Conservation (phyloP, 129 eudicot species). For the Apium graveolens region DNA sequence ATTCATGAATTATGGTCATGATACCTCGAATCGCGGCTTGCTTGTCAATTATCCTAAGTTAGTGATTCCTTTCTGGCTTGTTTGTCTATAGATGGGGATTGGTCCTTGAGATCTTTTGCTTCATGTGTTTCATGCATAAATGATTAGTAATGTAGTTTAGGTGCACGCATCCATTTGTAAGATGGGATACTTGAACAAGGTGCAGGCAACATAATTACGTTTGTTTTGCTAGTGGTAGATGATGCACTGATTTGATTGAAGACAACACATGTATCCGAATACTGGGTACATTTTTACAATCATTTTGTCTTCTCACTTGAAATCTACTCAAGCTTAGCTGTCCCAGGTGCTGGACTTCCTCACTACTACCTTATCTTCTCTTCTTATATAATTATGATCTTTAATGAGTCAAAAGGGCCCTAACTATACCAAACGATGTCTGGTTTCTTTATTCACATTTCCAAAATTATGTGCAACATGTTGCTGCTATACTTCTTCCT, state of each 20-base stretch:
- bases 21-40: neutral
- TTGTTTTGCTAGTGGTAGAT: neutral
- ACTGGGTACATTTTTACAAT: neutral
- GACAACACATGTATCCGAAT: neutral
- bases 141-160: neutral
- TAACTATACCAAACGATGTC: neutral
- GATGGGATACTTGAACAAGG: neutral
- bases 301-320: neutral
- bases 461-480: neutral
- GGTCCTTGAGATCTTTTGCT: neutral
- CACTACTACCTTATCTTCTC: neutral
- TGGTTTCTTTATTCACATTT: neutral
- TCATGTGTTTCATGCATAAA: neutral
- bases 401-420: neutral
- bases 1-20: neutral
- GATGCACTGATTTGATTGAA: neutral
- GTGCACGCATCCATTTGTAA: neutral
- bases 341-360: neutral
- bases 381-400: neutral
- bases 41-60: neutral
- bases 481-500: neutral
- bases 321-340: neutral
- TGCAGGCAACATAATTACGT: neutral
- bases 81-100: neutral
- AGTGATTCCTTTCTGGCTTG: neutral